These are phyloP conservation scores for Penicillium diatomitis DNA, from an alignment of 495 filamentous ascomycete genomes.

Conservation along the genomic window DNA sequence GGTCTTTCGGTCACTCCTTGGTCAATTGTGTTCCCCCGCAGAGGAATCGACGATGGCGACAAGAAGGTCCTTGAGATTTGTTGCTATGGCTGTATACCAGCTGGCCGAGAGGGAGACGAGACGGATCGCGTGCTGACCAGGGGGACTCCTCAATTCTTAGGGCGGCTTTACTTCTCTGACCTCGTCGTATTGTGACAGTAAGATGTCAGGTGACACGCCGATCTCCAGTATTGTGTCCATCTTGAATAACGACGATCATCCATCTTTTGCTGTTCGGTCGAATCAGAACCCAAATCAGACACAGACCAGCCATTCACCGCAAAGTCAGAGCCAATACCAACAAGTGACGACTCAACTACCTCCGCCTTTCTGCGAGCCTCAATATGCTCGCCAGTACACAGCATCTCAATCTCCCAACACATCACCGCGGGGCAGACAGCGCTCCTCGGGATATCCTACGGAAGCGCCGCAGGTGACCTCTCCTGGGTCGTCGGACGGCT, in stretches of 20 bases:
- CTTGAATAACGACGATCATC: conserved; percentile 42
- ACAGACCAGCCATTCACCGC: conserved; percentile 22
- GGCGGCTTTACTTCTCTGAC: conserved; percentile 16
- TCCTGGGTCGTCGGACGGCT: conserved; percentile 32
- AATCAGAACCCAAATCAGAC: conserved; percentile 26
- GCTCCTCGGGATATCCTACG: conserved; percentile 21
- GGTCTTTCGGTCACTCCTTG: too few relatives aligned
- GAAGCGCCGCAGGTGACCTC: conserved; percentile 24
- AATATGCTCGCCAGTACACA: conserved; percentile 15
- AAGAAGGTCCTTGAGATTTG: too few relatives aligned
- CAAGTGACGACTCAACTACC: conserved; percentile 13
- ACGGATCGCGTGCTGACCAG: too few relatives aligned
- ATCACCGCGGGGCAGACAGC: conserved; percentile 17
- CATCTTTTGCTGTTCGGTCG: conserved; percentile 39
- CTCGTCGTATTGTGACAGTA: conserved; percentile 9
- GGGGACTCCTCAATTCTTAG: conserved; percentile 1
- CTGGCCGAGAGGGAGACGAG: too few relatives aligned
- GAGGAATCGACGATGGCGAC: too few relatives aligned
- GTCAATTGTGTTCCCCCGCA: too few relatives aligned
- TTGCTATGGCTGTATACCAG: too few relatives aligned
- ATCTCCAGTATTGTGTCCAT: conserved; percentile 34
- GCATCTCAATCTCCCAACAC: conserved; percentile 21
- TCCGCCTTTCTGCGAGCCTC: conserved; percentile 10
- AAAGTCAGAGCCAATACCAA: conserved; percentile 13
- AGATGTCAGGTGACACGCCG: conserved; percentile 29